Evolutionary conservation across 169 alveolate genomes (phyloP).

Genomic region (Eimeria brunetti): DNA sequence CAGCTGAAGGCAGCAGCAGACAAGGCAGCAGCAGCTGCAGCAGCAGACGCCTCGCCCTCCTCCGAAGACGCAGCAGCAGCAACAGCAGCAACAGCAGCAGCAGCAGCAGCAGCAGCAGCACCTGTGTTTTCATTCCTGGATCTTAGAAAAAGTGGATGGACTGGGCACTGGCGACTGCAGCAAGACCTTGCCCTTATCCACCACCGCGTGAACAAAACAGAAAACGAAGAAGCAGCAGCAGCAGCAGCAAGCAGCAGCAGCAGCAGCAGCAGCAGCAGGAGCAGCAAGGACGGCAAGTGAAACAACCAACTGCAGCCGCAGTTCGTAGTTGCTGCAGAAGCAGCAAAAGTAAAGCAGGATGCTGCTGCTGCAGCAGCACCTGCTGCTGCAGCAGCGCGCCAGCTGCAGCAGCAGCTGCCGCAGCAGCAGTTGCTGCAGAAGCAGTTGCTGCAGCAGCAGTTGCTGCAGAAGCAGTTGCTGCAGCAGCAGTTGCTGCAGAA

Average conservation of each 20-base stretch:
- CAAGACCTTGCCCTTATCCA: constrained; percentile 66
- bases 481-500: background rate
- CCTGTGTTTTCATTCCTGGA: constrained; percentile 41
- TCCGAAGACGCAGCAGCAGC: background rate
- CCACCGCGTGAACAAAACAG: constrained; percentile 29
- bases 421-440: no score
- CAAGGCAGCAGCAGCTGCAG: constrained; percentile 10
- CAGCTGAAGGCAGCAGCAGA: constrained; percentile 31
- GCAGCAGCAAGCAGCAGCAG: no score
- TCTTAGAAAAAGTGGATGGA: constrained; percentile 31
- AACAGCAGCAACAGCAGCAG: background rate
- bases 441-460: no score
- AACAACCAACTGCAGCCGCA: no score
- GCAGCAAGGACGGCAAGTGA: no score
- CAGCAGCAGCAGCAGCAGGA: no score
- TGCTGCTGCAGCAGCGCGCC: no score
- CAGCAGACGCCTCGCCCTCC: background rate
- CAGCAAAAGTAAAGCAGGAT: no score
- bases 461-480: background rate
- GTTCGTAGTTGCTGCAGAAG: no score
- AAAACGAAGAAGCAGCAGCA: constrained; percentile 14
- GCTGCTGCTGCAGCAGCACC: no score
- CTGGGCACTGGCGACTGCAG: constrained; percentile 76
- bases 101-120: background rate
- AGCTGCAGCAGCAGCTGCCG: no score